These are phyloP conservation scores for Sextonia rubra DNA, from an alignment of 164 flowering plant genomes.

Conservation along the genomic window DNA sequence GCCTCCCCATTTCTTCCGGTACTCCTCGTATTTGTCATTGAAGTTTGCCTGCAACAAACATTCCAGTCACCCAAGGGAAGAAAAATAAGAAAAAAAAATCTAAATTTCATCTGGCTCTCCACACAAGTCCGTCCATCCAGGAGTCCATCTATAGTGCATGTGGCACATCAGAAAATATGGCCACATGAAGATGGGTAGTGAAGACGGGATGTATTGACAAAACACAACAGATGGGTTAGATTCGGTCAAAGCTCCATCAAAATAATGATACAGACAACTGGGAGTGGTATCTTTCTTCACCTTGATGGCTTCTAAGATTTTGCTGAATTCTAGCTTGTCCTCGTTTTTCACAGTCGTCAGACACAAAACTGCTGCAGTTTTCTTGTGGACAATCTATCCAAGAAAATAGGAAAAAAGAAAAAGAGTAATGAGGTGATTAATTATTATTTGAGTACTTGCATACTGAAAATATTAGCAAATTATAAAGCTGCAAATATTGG, in stretches of 20 bases:
- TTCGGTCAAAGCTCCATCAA: too few relatives aligned
- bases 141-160: neutral
- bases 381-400: constrained; percentile 22
- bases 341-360: constrained; percentile 81
- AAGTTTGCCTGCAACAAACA: constrained; percentile 10
- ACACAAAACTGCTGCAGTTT: constrained; percentile 60
- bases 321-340: constrained; percentile 83
- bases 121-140: too few relatives aligned
- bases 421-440: neutral
- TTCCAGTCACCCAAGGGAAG: neutral
- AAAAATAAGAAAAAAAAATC: neutral
- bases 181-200: too few relatives aligned
- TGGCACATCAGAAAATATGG: neutral
- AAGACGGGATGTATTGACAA: too few relatives aligned
- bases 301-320: constrained; percentile 74
- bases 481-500: neutral
- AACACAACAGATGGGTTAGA: too few relatives aligned
- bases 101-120: too few relatives aligned
- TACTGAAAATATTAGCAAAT: neutral
- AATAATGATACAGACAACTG: too few relatives aligned
- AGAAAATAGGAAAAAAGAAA: neutral
- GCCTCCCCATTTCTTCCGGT: constrained; percentile 15
- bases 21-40: constrained; percentile 13
- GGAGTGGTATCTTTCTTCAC: constrained; percentile 17
- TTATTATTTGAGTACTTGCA: neutral